Evolutionary conservation across 2,329 filamentous ascomycete species (phyloP), one percentile per base, ranked within the genome.

Genomic region (Curvularia spicifera): DNA sequence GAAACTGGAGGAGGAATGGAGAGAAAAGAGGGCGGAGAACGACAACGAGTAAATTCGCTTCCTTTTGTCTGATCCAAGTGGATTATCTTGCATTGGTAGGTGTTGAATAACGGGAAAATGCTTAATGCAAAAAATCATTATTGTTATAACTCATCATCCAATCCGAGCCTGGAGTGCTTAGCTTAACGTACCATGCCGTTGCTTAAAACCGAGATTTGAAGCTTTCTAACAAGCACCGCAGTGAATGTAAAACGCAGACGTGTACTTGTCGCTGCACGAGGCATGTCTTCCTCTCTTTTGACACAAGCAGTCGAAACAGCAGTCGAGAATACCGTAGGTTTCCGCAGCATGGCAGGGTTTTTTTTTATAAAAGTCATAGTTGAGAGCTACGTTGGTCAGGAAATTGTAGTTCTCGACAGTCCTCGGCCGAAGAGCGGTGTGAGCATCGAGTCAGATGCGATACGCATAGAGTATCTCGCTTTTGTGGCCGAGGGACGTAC

Each of bases 1-100:
- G 73, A 87, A 85, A 18, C 83, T 87, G 75, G 91, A 91, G 51
- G 84, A 83, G 70, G 88, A 89, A 72, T 94, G 89, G 84, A 88
- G 89, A 40, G 85, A 84, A 66, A 78, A 73, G 54, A 66, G 51
- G 55, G 63, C 50, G 15, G 57, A 35, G 6, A 64, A 66, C 9
- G 66, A 70, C 8, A 31, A 31, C 10, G 51, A 48, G 18, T 54
- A 58, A 51, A 35, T 35, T 26, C 13, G 3, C n/a, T 12, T 5
- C 13, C 18, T 8, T 40, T 26, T 42, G 18, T 40, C 15, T 18
- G 13, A 20, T 44, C n/a, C 15, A 9, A 26, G 5, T 4, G 24
- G 26, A 28, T 44, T 10, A 28, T 26, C 13, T 42, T 37, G 35
- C 43, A 53, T 57, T 28, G 18, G 28, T 24, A 8, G 55, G 49